Evolutionary conservation across 2,329 filamentous ascomycete genomes (phyloP).

Genomic region (Microcyclospora pomicola): DNA sequence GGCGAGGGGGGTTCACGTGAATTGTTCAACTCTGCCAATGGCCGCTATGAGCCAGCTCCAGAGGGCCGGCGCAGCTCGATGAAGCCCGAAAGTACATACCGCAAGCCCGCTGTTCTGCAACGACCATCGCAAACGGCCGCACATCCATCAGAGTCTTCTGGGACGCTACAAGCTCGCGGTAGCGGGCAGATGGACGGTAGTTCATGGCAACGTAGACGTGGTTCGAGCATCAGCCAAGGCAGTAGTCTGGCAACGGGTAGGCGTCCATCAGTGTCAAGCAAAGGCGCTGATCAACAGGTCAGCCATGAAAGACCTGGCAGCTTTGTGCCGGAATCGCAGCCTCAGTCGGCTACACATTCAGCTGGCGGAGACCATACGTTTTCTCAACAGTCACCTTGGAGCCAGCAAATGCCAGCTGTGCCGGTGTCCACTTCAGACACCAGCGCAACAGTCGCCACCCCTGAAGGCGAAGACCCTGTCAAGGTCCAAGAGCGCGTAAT

Average conservation of each 20-base stretch:
- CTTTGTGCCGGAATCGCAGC: conserved; percentile 13
- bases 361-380: conserved; percentile 10
- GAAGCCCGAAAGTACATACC: conserved; percentile 51
- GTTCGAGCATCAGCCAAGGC: conserved; percentile 80
- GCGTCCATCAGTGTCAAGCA: conserved; percentile 38
- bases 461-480: conserved; percentile 42
- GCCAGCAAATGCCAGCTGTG: conserved; percentile 20
- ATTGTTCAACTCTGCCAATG: conserved; percentile 88
- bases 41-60: conserved; percentile 75
- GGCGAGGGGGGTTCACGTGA: conserved; percentile 52
- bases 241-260: conserved; percentile 53
- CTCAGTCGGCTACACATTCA: not conserved
- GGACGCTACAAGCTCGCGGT: conserved; percentile 70
- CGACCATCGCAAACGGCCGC: conserved; percentile 49
- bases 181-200: conserved; percentile 47
- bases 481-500: conserved; percentile 46
- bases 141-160: conserved; percentile 66
- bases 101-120: conserved; percentile 68
- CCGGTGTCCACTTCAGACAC: conserved; percentile 7
- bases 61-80: conserved; percentile 58
- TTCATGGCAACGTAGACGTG: conserved; percentile 60
- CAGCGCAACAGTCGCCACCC: conserved; percentile 5
- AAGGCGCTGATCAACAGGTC: conserved; percentile 26
- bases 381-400: conserved; percentile 18
- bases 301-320: conserved; percentile 21